These are phyloP conservation scores for Penicillium occitanis DNA, from an alignment of 2,329 filamentous ascomycete genomes.

Conservation along the genomic window DNA sequence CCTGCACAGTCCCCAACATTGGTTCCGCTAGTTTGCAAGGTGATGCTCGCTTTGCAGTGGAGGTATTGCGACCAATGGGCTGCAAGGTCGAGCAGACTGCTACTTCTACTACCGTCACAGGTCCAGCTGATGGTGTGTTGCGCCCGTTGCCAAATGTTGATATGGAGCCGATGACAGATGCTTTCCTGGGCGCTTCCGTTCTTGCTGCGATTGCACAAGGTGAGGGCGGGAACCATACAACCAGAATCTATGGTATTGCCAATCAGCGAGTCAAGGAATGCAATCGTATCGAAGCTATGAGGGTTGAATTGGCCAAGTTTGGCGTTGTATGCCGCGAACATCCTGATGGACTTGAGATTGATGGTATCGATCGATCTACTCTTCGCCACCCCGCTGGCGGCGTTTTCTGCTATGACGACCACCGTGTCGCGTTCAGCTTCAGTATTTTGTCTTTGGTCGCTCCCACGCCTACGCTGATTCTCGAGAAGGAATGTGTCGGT, in stretches of 20 bases:
- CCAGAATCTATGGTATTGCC: constrained; percentile 87
- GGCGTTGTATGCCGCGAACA: constrained; percentile 82
- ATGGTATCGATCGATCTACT: constrained; percentile 55
- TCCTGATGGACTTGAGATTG: constrained; percentile 82
- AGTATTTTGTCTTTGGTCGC: constrained; percentile 77
- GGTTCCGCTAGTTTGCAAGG: constrained; percentile 89
- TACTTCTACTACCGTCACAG: constrained; percentile 87
- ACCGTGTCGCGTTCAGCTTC: constrained; percentile 98
- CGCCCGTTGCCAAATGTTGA: constrained; percentile 79
- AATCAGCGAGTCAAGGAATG: constrained; percentile 99
- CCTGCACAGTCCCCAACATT: constrained; percentile 94
- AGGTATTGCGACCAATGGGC: constrained; percentile 89
- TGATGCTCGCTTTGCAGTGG: constrained; percentile 88
- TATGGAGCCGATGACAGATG: constrained; percentile 99
- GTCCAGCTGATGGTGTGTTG: constrained; percentile 71
- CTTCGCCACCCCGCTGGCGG: constrained; percentile 60
- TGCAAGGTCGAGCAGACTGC: constrained; percentile 83
- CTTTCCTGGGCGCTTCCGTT: constrained; percentile 92
- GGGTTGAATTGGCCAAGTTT: constrained; percentile 89
- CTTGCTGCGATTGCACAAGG: constrained; percentile 84
- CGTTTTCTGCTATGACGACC: constrained; percentile 93
- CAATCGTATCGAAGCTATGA: constrained; percentile 94
- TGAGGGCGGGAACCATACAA: constrained; percentile 61
- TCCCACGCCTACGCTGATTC: constrained; percentile 70
- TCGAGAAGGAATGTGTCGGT: constrained; percentile 87